Conservation (phyloP, 2,329 filamentous ascomycete species). For the Curvularia spicifera region DNA sequence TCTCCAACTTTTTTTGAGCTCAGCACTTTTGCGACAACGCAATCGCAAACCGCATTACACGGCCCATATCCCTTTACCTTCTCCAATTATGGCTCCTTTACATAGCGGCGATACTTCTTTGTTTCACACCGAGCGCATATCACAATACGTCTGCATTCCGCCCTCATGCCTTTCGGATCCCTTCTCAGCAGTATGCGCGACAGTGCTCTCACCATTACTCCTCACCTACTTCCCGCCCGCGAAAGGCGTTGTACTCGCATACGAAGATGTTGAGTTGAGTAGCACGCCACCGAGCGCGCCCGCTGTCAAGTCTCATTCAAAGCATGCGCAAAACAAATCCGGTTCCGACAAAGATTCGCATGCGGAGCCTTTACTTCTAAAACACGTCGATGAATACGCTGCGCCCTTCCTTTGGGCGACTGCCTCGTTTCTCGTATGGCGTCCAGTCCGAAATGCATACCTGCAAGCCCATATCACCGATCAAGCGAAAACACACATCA, state of each 20-base stretch:
- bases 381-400: slow-evolving; percentile 70
- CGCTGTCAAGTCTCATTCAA: slow-evolving; percentile 11
- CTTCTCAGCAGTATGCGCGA: slow-evolving; percentile 72
- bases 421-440: slow-evolving; percentile 83
- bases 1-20: slow-evolving; percentile 39
- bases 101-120: slow-evolving; percentile 46
- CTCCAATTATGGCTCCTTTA: slow-evolving; percentile 37
- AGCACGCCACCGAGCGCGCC: slow-evolving; percentile 55
- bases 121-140: slow-evolving; percentile 79
- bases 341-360: slow-evolving; percentile 7
- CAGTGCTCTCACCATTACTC: slow-evolving; percentile 76
- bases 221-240: slow-evolving; percentile 78
- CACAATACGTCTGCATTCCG: slow-evolving; percentile 78
- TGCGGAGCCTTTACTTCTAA: slow-evolving; percentile 26
- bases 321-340: slow-evolving; percentile 17
- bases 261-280: slow-evolving; percentile 71
- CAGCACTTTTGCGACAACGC: slow-evolving; percentile 14
- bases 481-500: slow-evolving; percentile 87
- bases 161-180: slow-evolving; percentile 73
- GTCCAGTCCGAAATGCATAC: slow-evolving; percentile 73
- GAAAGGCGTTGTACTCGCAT: slow-evolving; percentile 75
- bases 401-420: slow-evolving; percentile 89
- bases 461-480: slow-evolving; percentile 84
- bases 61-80: neutral
- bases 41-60: slow-evolving; percentile 26